A percentile compares a stretch with the other conserved stretches of the same genome.
Conservation (phyloP, 2,329 filamentous ascomycete species). For the Epichloe sibirici region DNA sequence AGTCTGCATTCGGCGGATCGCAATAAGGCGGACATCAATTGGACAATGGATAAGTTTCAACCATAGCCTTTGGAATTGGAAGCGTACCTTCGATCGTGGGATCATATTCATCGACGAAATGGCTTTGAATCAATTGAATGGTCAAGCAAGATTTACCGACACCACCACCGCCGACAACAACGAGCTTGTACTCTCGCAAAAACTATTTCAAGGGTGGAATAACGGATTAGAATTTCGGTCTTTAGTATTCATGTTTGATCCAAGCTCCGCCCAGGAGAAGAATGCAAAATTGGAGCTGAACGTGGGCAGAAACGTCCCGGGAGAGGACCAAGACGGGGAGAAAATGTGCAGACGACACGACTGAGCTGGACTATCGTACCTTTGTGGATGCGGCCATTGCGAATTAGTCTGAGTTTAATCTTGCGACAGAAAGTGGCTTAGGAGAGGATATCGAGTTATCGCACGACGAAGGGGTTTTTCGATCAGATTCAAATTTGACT, state of each 20-base stretch:
- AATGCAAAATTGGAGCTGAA: neutral
- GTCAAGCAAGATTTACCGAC: conserved; percentile 99
- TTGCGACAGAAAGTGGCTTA: neutral
- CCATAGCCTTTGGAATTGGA: neutral
- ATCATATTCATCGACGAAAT: conserved; percentile 99
- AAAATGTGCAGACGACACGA: neutral
- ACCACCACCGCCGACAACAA: conserved; percentile 94
- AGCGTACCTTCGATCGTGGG: conserved; percentile 87
- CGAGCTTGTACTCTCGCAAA: conserved; percentile 85
- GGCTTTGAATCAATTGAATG: conserved; percentile 88
- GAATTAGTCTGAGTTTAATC: neutral
- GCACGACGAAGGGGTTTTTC: conserved; percentile 3
- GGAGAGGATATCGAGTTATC: conserved; percentile 2
- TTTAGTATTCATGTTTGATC: neutral
- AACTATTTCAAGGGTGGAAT: conserved; percentile 39
- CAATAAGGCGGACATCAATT: neutral
- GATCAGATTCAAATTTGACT: conserved; percentile 8
- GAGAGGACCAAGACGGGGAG: neutral
- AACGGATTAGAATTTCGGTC: neutral
- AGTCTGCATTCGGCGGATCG: neutral
- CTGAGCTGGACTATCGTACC: conserved; percentile 13
- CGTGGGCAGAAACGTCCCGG: neutral
- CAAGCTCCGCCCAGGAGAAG: neutral
- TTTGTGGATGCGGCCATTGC: conserved; percentile 26
- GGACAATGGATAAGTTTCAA: neutral